These are phyloP conservation scores for Clarireedia homoeocarpa DNA, from an alignment of 2,329 filamentous ascomycete genomes.

Conservation along the genomic window DNA sequence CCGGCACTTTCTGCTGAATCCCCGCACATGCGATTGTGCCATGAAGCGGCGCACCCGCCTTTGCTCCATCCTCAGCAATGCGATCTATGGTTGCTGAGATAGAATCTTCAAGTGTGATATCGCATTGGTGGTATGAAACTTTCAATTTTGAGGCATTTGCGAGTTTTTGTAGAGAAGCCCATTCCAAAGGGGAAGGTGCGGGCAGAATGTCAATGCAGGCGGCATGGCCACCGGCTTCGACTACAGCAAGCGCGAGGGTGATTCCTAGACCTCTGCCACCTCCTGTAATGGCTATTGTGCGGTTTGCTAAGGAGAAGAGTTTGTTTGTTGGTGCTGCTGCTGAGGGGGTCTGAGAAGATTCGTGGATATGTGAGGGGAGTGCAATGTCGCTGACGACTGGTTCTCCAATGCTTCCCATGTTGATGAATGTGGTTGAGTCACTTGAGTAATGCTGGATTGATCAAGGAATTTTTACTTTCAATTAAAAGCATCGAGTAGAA, in stretches of 20 bases:
- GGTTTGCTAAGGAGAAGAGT: constrained; percentile 26
- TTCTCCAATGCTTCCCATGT: no score
- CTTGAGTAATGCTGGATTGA: no score
- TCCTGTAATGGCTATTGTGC: constrained; percentile 39
- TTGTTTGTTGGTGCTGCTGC: constrained; percentile 19
- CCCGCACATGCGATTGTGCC: constrained; percentile 64
- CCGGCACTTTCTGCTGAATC: constrained; percentile 59
- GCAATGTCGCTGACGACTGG: neutral
- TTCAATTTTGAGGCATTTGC: constrained; percentile 29
- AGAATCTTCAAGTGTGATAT: constrained; percentile 38
- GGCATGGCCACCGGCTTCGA: constrained; percentile 42
- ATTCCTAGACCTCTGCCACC: constrained; percentile 43
- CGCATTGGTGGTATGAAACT: constrained; percentile 29
- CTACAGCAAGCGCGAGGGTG: constrained; percentile 38
- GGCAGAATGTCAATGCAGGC: constrained; percentile 26
- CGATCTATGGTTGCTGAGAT: constrained; percentile 32
- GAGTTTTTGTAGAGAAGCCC: neutral
- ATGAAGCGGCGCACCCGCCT: constrained; percentile 32
- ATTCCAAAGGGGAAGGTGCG: constrained; percentile 10
- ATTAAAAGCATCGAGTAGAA: no score
- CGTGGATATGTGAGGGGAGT: neutral
- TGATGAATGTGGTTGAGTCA: no score
- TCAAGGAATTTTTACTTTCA: no score
- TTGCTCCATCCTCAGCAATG: neutral
- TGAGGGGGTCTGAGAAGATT: no score